Evolutionary conservation across 495 filamentous ascomycete genomes (phyloP).

Genomic region (Neurospora sp.): DNA sequence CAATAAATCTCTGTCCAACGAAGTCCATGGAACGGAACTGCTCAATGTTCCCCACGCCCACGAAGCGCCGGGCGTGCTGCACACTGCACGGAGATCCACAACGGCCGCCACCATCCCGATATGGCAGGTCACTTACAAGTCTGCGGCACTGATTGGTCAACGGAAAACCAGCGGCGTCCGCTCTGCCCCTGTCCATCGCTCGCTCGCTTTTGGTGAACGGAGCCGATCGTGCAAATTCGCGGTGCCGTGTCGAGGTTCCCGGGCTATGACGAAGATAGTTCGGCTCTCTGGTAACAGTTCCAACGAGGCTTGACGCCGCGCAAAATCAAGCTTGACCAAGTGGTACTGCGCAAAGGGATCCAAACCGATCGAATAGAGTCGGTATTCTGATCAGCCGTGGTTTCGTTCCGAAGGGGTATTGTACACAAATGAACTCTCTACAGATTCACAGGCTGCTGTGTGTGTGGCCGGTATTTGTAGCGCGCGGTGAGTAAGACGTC

Average conservation of each 20-base stretch:
- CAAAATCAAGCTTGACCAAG: not conserved
- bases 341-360: not conserved
- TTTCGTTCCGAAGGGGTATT: not conserved
- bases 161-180: not conserved
- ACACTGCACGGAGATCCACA: not conserved
- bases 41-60: not conserved
- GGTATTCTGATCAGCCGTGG: not conserved
- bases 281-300: not conserved
- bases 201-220: not conserved
- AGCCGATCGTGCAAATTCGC: not conserved
- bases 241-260: not conserved
- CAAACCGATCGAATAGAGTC: not conserved
- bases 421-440: not conserved
- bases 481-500: not conserved
- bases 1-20: not conserved
- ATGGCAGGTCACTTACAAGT: conserved; percentile 1
- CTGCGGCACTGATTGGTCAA: conserved; percentile 1
- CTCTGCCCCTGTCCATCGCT: not conserved
- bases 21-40: not conserved
- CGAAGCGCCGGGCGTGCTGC: not conserved
- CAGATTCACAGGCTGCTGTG: not conserved
- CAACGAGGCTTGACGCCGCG: not conserved
- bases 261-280: not conserved
- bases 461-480: not conserved
- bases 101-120: conserved; percentile 1